Evolutionary conservation across 208 protist genomes (phyloP).

Genomic region (Leishmania guyanensis): DNA sequence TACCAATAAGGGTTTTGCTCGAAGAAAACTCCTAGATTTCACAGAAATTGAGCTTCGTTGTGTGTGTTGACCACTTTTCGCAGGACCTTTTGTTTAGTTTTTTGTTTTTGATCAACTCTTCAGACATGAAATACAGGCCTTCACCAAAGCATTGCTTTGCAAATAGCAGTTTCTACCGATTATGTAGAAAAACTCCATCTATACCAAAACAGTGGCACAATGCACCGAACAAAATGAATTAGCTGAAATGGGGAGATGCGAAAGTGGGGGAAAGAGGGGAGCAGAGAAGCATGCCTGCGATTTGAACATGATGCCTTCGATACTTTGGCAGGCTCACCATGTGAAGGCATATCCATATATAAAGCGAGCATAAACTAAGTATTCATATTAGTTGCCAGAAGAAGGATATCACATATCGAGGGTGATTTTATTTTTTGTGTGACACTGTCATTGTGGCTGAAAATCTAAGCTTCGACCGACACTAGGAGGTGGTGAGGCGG

Average conservation of each 20-base stretch:
- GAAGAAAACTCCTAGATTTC: not conserved
- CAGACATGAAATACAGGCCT: not conserved
- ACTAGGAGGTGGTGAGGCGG: constrained; percentile 49
- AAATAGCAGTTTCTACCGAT: not conserved
- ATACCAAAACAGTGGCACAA: not conserved
- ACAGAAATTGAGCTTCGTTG: not conserved
- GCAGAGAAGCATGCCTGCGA: not conserved
- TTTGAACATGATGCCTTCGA: not conserved
- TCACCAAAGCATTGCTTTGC: not conserved
- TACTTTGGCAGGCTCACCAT: not conserved
- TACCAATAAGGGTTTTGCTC: not conserved
- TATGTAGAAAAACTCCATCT: not conserved
- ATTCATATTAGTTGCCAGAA: not conserved
- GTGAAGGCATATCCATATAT: not conserved
- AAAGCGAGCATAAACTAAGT: not conserved
- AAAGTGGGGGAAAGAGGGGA: not conserved
- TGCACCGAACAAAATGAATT: not conserved
- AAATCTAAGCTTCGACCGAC: constrained; percentile 67
- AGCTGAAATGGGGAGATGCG: not conserved
- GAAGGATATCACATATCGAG: not conserved
- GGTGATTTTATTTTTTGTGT: constrained; percentile 7
- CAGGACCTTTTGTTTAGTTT: not conserved
- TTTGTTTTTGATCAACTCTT: constrained; percentile 3
- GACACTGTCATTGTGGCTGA: constrained; percentile 20
- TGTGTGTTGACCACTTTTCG: not conserved